Evolutionary conservation across 1,139 yeast genomes (phyloP).

Genomic region (Blastobotrys ciferrii): DNA sequence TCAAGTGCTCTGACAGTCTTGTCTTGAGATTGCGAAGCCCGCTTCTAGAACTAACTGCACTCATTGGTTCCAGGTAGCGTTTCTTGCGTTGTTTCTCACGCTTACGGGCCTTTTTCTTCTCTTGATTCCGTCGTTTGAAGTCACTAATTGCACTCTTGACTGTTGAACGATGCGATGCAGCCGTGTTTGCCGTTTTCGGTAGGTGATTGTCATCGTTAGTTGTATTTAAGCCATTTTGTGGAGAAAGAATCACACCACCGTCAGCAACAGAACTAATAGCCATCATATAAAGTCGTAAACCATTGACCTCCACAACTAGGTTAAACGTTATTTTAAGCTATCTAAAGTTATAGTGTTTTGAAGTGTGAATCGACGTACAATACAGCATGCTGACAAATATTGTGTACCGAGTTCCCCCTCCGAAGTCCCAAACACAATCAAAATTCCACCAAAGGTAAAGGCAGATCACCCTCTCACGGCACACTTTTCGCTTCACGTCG

Average conservation of each 20-base stretch:
- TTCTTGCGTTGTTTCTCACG: constrained; percentile 1
- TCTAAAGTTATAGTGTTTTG: neutral
- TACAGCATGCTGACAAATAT: neutral
- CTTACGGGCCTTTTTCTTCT: constrained; percentile 3
- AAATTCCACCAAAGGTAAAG: neutral
- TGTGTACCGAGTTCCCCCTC: neutral
- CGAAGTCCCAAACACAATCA: neutral
- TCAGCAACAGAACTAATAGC: neutral
- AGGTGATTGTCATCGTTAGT: neutral
- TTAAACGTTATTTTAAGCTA: neutral
- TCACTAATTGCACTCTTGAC: constrained; percentile 8
- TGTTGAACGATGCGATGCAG: constrained; percentile 1
- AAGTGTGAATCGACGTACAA: neutral
- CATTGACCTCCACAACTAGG: neutral
- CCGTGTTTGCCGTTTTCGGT: neutral
- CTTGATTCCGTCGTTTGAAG: constrained; percentile 1
- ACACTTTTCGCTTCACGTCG: neutral
- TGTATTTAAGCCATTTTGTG: constrained; percentile 2
- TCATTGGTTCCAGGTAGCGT: constrained; percentile 8
- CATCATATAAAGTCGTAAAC: neutral
- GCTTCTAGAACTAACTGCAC: constrained; percentile 1
- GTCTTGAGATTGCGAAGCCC: neutral
- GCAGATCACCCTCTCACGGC: neutral
- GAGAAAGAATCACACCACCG: neutral
- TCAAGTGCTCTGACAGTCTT: constrained; percentile 14